Base-by-base conservation (phyloP, 495 filamentous ascomycete species). In the Penicillium ucsense region DNA sequence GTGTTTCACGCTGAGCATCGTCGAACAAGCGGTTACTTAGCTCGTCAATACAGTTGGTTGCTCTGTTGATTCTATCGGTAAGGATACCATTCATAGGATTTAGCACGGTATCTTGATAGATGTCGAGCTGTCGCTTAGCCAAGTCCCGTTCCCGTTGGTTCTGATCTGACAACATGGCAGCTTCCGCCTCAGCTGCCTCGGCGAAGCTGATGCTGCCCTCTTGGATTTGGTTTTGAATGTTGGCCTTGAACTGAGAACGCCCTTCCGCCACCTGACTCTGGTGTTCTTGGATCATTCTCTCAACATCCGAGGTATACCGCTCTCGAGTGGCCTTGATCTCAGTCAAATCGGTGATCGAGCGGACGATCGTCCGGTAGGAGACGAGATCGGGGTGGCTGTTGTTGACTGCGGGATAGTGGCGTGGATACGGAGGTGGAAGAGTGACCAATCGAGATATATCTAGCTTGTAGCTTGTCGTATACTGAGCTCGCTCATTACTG, bases 381-480 rank as follows among this genome's bases (percentile, higher is more conserved):
- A 89, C 76, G 6, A 98, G 76, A 46, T 92, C 83, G 0, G 92
- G 92, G 60, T 98, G 92, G 56, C 81, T 88, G 57, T 98, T 98
- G 61, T 94, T 95, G 41, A 96, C 86, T 4, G 92, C 92, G 8
- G 92, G 92, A 57, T 96, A 83, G 61, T 96, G 88, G 10, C 89
- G 79, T 3, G 92, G 92, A 61, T 90, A 97, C 2, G 92, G 87
- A 4, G 88, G 92, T 6, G 94, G 92, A 2, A 98, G 73, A 0
- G 92, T 98, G 1, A 98, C 84, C 1, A 98, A 75, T 3, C 92
- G 77, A 4, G 92, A 95, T 30, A 98, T 85, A 53, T 98, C 92
- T 9, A 97, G 74, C 52, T 71, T 81, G 28, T 62, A 61, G 12
- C 61, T 67, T 50, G 75, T 71, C 30, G 59, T 61, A n/a, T 47